Conservation (phyloP, 805 yeast species). For the Ogataea paraovalis region DNA sequence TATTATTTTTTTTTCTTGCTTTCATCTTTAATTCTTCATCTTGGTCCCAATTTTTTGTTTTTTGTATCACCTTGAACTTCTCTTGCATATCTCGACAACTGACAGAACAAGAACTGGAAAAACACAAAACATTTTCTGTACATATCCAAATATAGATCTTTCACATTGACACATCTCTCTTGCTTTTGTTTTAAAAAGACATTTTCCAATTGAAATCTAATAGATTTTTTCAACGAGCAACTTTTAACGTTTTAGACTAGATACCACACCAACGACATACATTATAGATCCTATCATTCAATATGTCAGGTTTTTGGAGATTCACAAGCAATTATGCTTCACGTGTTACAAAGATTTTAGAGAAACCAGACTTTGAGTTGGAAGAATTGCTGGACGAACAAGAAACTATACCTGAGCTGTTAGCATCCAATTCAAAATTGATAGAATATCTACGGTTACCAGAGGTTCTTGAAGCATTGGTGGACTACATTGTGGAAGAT, state of each 20-base stretch:
- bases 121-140: neutral
- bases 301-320: constrained; percentile 36
- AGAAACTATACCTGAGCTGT: constrained; percentile 67
- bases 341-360: constrained; percentile 50
- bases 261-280: neutral
- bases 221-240: neutral
- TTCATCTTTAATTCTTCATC: neutral
- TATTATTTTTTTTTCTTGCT: neutral
- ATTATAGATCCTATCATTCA: neutral
- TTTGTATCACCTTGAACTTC: neutral
- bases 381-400: constrained; percentile 70
- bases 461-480: constrained; percentile 61
- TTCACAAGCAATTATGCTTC: constrained; percentile 52
- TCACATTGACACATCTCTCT: neutral
- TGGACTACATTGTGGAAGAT: constrained; percentile 59
- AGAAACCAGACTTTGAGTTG: constrained; percentile 41
- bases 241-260: neutral
- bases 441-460: constrained; percentile 79
- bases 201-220: neutral
- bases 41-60: neutral
- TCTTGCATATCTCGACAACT: neutral
- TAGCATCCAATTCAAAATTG: constrained; percentile 68
- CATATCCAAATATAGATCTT: neutral
- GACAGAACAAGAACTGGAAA: neutral
- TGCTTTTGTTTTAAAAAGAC: neutral